Conservation (phyloP, 73 alveolate genomes). For the Blepharisma japonicum region DNA sequence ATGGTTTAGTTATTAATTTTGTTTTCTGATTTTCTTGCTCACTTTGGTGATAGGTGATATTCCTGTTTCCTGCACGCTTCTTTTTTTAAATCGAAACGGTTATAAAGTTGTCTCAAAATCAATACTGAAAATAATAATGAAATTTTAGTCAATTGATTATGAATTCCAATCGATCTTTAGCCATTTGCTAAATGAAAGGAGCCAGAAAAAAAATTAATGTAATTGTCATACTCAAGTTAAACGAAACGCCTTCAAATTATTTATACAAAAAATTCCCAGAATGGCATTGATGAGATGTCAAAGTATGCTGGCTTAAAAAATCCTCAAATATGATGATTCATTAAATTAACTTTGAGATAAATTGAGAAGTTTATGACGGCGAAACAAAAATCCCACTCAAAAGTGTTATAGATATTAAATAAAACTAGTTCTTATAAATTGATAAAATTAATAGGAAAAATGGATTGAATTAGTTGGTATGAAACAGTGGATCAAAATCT, state of each 20-base stretch:
- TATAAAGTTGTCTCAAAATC: not conserved
- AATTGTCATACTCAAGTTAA: not conserved
- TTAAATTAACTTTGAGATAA: not conserved
- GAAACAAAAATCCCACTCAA: conserved; percentile 21
- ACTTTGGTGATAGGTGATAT: too few relatives aligned
- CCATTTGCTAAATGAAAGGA: not conserved
- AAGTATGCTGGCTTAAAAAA: not conserved
- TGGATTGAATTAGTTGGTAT: too few relatives aligned
- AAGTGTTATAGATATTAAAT: too few relatives aligned
- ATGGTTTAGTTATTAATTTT: too few relatives aligned
- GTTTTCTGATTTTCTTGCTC: too few relatives aligned
- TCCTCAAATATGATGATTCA: not conserved
- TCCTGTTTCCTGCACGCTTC: too few relatives aligned
- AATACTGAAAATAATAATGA: not conserved
- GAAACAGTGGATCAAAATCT: too few relatives aligned
- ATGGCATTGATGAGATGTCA: conserved; percentile 8
- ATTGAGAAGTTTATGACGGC: not conserved
- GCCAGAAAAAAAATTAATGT: not conserved
- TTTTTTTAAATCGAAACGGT: not conserved
- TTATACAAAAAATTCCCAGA: not conserved
- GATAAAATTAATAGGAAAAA: too few relatives aligned
- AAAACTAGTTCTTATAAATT: too few relatives aligned
- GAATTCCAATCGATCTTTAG: not conserved
- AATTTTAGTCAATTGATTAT: not conserved
- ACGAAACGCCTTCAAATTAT: not conserved